phyloP scores from a whole-genome alignment of 768 basidiomycete species.

The Pleurotus djamor region DNA sequence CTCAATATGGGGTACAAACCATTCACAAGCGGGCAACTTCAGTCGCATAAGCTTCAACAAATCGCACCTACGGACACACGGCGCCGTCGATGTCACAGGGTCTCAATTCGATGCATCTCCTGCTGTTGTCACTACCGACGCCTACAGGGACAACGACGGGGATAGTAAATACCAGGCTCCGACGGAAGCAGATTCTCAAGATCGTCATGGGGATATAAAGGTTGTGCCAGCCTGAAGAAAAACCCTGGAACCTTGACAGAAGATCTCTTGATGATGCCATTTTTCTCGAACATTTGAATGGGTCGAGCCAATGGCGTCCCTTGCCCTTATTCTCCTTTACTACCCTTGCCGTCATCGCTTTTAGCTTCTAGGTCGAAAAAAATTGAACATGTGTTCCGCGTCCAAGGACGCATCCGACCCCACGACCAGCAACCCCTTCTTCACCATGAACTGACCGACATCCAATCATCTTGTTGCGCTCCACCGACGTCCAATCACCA shows the following conservation, averaged over 20 bases:
- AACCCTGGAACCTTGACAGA: neutral
- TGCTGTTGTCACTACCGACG: neutral
- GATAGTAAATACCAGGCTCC: neutral
- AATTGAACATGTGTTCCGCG: too few species aligned
- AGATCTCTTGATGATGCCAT: too few species aligned
- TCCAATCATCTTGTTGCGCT: too few species aligned
- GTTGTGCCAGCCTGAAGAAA: neutral
- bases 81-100: neutral
- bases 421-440: too few species aligned
- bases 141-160: neutral
- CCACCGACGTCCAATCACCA: too few species aligned
- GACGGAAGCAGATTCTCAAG: neutral
- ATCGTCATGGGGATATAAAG: neutral
- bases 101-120: neutral
- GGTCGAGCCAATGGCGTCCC: neutral
- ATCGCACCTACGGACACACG: neutral
- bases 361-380: too few species aligned
- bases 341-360: neutral
- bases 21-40: neutral
- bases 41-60: constrained; percentile 7
- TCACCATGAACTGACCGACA: too few species aligned
- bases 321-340: neutral
- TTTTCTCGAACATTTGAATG: too few species aligned
- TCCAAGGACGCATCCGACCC: too few species aligned
- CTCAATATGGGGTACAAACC: neutral